Percentiles rank a stretch among this genome's conserved stretches.
These are phyloP conservation scores for Prunus davidiana DNA, from an alignment of 306 rosid species.

Conservation along the genomic window DNA sequence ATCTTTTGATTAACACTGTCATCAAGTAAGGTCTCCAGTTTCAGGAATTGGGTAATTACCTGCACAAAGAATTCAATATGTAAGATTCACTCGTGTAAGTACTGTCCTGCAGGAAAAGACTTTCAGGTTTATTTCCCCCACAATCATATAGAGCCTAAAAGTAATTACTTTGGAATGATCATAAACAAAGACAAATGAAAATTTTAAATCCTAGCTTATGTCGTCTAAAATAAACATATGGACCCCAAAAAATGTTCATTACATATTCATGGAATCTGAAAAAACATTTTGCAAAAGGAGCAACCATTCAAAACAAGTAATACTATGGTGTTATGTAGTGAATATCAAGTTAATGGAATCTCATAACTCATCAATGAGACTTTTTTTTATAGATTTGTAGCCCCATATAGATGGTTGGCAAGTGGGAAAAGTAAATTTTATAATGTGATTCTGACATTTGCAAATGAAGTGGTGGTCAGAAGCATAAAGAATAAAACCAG, in stretches of 20 bases:
- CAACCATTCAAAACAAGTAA: too few species aligned
- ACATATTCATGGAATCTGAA: background rate
- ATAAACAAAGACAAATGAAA: background rate
- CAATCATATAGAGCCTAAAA: background rate
- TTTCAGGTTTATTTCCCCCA: background rate
- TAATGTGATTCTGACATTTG: background rate
- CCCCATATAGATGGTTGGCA: background rate
- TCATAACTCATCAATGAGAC: background rate
- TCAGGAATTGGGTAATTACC: slow-evolving; percentile 91
- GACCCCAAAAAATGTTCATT: background rate
- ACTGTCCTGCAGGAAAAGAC: background rate
- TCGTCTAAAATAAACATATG: background rate
- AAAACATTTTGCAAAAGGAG: background rate
- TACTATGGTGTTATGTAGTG: background rate
- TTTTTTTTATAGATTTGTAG: background rate
- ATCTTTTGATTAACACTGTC: slow-evolving; percentile 72
- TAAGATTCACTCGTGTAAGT: slow-evolving; percentile 5
- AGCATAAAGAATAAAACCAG: background rate
- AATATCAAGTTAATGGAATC: background rate
- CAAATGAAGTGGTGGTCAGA: background rate
- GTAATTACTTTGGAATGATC: background rate
- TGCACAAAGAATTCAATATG: slow-evolving; percentile 34
- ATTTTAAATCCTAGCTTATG: background rate
- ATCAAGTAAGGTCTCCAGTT: slow-evolving; percentile 85
- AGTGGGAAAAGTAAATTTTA: background rate